Evolutionary conservation across 1,284 basidiomycete species (phyloP).

Genomic region (Puccinia hordei): DNA sequence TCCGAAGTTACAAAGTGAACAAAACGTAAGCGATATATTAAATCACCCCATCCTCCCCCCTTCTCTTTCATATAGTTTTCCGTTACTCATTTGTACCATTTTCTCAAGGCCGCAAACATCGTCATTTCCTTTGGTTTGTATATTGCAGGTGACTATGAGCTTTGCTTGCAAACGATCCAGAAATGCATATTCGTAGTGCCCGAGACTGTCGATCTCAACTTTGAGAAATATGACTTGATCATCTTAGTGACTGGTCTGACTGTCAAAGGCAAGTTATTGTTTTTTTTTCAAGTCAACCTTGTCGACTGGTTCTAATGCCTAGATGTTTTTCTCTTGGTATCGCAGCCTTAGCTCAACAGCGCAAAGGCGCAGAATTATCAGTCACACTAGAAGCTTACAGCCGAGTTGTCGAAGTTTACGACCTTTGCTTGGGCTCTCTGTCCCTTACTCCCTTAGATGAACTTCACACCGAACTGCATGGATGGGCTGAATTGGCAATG

Average conservation of each 20-base stretch:
- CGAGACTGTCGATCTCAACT: slow-evolving; percentile 15
- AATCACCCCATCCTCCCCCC: too few species aligned
- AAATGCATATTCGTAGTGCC: slow-evolving; percentile 21
- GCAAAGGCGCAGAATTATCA: slow-evolving; percentile 1
- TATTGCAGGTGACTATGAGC: background rate
- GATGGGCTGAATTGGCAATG: slow-evolving; percentile 42
- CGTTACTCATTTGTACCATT: background rate
- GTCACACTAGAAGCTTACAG: slow-evolving; percentile 23
- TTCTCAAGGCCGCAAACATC: slow-evolving; percentile 38
- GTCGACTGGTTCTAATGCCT: background rate
- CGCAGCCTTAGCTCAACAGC: slow-evolving; percentile 28
- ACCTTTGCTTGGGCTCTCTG: slow-evolving; percentile 16
- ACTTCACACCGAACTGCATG: slow-evolving; percentile 34
- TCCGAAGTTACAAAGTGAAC: slow-evolving; percentile 29
- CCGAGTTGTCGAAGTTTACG: slow-evolving; percentile 28
- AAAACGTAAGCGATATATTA: slow-evolving; percentile 18
- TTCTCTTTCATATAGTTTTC: too few species aligned
- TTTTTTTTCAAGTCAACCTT: background rate
- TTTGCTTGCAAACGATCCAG: slow-evolving; percentile 20
- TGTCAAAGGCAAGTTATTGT: slow-evolving; percentile 4
- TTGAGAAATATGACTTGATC: slow-evolving; percentile 41
- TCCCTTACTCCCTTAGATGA: slow-evolving; percentile 8
- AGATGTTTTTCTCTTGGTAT: background rate
- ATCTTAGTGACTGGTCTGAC: slow-evolving; percentile 21
- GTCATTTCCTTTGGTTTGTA: slow-evolving; percentile 34